Percentiles rank a stretch among this genome's conserved stretches.
phyloP scores from a whole-genome alignment of 257 asterid species.

The Solanum acaule region DNA sequence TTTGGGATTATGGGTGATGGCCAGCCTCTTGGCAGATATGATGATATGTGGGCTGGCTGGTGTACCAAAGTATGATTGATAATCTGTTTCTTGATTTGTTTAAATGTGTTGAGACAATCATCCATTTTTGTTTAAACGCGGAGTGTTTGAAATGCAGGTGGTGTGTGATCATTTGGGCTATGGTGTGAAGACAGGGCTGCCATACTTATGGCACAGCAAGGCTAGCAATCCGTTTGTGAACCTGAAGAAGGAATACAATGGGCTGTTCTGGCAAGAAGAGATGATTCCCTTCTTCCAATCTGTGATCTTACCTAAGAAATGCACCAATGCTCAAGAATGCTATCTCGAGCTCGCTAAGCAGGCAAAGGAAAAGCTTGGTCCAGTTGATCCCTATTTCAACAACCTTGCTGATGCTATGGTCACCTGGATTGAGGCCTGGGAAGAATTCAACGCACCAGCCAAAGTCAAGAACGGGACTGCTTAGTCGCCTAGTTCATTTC shows the following conservation, averaged over 20 bases:
- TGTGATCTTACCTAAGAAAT: constrained; percentile 34
- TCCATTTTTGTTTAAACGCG: neutral
- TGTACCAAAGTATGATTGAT: constrained; percentile 16
- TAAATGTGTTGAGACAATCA: neutral
- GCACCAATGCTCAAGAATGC: constrained; percentile 56
- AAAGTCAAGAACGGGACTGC: neutral
- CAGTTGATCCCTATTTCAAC: constrained; percentile 47
- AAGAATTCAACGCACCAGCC: constrained; percentile 34
- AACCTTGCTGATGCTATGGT: constrained; percentile 67
- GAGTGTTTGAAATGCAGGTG: constrained; percentile 21
- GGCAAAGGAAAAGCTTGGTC: constrained; percentile 43
- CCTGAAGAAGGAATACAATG: constrained; percentile 59
- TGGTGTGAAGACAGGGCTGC: constrained; percentile 72
- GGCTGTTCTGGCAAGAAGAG: constrained; percentile 69
- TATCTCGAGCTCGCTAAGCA: constrained; percentile 60
- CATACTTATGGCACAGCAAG: constrained; percentile 78
- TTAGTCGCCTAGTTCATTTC: neutral
- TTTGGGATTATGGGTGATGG: constrained; percentile 38
- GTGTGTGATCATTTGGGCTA: constrained; percentile 53
- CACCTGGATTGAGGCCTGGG: constrained; percentile 70
- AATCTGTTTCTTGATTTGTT: neutral
- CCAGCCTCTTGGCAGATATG: constrained; percentile 33
- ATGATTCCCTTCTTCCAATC: constrained; percentile 68
- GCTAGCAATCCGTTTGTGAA: constrained; percentile 74
- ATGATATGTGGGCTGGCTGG: constrained; percentile 50